Conservation (phyloP, 2,329 filamentous ascomycete species). For the Diaporthe sp. region DNA sequence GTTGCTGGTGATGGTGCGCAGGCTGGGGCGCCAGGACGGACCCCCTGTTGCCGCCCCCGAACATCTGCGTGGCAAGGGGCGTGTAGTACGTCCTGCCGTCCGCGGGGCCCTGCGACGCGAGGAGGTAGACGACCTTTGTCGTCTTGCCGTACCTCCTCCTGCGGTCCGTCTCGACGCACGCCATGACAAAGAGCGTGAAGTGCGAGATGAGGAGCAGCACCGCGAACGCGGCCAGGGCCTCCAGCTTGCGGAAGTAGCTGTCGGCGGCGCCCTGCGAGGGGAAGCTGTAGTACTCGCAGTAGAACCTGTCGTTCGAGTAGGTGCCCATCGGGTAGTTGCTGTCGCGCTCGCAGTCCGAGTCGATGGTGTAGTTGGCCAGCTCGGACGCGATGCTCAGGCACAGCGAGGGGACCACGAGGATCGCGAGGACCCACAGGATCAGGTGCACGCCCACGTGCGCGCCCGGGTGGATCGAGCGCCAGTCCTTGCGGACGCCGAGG, state of each 20-base stretch:
- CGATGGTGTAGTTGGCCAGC: slow-evolving; percentile 40
- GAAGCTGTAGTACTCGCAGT: slow-evolving; percentile 32
- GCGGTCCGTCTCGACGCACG: slow-evolving; percentile 37
- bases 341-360: slow-evolving; percentile 31
- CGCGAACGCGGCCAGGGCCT: slow-evolving; percentile 37
- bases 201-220: slow-evolving; percentile 34
- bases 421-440: slow-evolving; percentile 51
- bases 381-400: slow-evolving; percentile 46
- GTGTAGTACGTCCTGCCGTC: slow-evolving; percentile 30
- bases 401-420: slow-evolving; percentile 48
- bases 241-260: slow-evolving; percentile 30
- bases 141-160: slow-evolving; percentile 29
- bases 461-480: slow-evolving; percentile 53
- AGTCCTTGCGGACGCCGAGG: slow-evolving; percentile 45
- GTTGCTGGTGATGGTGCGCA: background rate
- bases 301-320: slow-evolving; percentile 29
- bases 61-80: background rate
- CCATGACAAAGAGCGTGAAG: slow-evolving; percentile 36
- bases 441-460: slow-evolving; percentile 55
- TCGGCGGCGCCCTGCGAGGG: slow-evolving; percentile 14
- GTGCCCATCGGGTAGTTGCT: background rate
- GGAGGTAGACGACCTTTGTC: slow-evolving; percentile 29
- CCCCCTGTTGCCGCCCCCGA: background rate
- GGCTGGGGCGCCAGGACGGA: background rate
- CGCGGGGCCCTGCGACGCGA: slow-evolving; percentile 6